phyloP scores from a whole-genome alignment of 2,329 filamentous ascomycete genomes.

The Penicillium sp. region DNA sequence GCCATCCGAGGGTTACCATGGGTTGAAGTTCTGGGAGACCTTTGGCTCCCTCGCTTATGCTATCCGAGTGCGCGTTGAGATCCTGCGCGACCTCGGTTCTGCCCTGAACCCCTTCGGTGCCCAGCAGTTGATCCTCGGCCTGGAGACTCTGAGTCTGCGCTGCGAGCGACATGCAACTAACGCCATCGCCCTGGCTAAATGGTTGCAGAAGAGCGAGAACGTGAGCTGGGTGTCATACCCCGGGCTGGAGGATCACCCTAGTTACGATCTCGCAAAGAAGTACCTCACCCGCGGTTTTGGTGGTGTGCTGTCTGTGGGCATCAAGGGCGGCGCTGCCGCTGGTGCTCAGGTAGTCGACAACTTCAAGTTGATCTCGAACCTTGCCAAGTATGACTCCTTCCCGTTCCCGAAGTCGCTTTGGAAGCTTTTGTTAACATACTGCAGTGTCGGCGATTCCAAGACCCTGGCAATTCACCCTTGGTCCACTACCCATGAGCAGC shows the following conservation, averaged over 20 bases:
- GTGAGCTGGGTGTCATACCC: constrained; percentile 95
- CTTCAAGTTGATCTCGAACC: constrained; percentile 92
- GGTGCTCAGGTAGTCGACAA: constrained; percentile 87
- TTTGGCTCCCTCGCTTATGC: constrained; percentile 84
- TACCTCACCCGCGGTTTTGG: constrained; percentile 83
- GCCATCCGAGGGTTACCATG: constrained; percentile 82
- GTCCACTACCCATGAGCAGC: constrained; percentile 92
- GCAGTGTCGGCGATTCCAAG: constrained; percentile 83
- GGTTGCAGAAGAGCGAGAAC: constrained; percentile 77
- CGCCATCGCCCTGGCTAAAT: constrained; percentile 72
- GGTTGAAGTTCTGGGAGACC: constrained; percentile 90
- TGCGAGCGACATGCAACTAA: constrained; percentile 85
- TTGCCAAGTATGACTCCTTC: constrained; percentile 66
- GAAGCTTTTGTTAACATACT: background rate
- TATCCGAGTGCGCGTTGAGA: constrained; percentile 82
- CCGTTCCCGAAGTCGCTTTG: background rate
- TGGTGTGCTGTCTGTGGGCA: constrained; percentile 87
- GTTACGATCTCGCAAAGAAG: constrained; percentile 76
- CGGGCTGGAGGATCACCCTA: constrained; percentile 76
- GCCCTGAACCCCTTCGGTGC: constrained; percentile 85
- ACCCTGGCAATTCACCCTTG: constrained; percentile 93
- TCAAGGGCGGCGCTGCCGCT: constrained; percentile 81
- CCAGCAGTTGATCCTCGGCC: constrained; percentile 82
- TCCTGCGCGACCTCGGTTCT: constrained; percentile 80
- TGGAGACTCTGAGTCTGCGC: constrained; percentile 85